Evolutionary conservation across 2,329 filamentous ascomycete genomes (phyloP).

Genomic region (Neofusicoccum parvum): DNA sequence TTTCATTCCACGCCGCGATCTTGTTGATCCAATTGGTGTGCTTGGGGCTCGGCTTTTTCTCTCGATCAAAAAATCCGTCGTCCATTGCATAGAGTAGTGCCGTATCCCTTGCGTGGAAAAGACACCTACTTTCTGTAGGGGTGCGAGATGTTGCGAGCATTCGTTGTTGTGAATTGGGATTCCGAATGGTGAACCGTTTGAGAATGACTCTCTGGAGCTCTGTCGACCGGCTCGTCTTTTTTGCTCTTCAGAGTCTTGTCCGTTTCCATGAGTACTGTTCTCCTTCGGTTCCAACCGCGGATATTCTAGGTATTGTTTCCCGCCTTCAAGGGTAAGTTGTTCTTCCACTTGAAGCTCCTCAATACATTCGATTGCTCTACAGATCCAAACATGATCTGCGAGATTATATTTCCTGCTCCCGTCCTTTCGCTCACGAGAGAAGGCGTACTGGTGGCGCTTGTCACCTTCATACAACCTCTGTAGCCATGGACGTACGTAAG

Average conservation of each 20-base stretch:
- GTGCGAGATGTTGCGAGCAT: conserved; percentile 21
- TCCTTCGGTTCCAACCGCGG: too few species aligned
- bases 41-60: not conserved
- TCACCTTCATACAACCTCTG: not conserved
- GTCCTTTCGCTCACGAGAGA: not conserved
- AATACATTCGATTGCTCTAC: not conserved
- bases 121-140: conserved; percentile 13
- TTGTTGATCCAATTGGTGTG: not conserved
- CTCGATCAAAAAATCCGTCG: not conserved
- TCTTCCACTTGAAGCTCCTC: not conserved
- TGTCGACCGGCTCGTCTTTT: not conserved
- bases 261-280: not conserved
- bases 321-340: not conserved
- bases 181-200: not conserved
- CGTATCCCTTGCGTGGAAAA: conserved; percentile 18
- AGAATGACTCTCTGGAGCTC: not conserved
- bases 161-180: not conserved
- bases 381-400: conserved; percentile 10
- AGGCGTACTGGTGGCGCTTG: not conserved
- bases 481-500: not conserved
- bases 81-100: conserved; percentile 4
- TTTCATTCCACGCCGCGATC: not conserved
- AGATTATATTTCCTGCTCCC: not conserved
- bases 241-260: not conserved
- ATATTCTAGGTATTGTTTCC: too few species aligned